phyloP scores from a whole-genome alignment of 2,329 filamentous ascomycete genomes.

The Cadophora malorum region DNA sequence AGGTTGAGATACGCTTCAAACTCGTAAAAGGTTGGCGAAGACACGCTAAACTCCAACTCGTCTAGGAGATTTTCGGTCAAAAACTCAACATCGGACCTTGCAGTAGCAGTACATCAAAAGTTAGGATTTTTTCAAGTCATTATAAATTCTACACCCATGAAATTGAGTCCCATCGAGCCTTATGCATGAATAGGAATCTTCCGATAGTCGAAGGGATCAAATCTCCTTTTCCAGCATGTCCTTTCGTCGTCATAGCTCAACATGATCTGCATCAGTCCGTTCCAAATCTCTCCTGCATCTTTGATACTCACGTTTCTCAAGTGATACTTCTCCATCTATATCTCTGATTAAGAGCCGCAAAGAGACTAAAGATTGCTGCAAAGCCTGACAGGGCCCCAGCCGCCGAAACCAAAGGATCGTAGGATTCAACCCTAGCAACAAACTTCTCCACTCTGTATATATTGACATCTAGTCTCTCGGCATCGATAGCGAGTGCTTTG shows the following conservation, averaged over 20 bases:
- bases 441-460: not conserved
- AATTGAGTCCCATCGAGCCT: too few species aligned
- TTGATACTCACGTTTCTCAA: too few species aligned
- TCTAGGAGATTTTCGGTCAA: not conserved
- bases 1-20: not conserved
- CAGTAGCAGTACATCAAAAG: too few species aligned
- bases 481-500: not conserved
- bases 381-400: not conserved
- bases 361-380: not conserved
- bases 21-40: not conserved
- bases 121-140: too few species aligned
- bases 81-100: not conserved
- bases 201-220: too few species aligned
- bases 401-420: not conserved
- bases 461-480: not conserved
- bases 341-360: not conserved
- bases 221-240: too few species aligned
- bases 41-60: not conserved
- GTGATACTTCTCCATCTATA: too few species aligned
- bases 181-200: too few species aligned
- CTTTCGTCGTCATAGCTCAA: too few species aligned
- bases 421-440: not conserved
- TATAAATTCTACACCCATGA: too few species aligned
- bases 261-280: too few species aligned
- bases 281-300: too few species aligned